phyloP scores from a whole-genome alignment of 192 early-diverging fungal genomes.

The Mortierella hygrophila region DNA sequence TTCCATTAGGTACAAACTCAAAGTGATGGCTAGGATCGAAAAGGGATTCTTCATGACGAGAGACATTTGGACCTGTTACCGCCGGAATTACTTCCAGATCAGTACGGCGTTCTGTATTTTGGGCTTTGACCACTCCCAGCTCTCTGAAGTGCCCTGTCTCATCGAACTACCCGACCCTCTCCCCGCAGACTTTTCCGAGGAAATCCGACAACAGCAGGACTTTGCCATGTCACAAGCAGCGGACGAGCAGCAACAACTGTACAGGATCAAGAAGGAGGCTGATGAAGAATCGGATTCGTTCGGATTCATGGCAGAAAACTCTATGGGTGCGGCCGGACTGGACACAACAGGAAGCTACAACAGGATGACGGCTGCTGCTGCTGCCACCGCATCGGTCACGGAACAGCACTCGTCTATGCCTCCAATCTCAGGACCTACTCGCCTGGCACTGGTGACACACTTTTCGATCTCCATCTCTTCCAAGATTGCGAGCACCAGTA shows the following conservation, averaged over 20 bases:
- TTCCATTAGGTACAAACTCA: slow-evolving; percentile 62
- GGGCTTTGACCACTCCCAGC: slow-evolving; percentile 56
- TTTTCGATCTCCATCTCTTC: slow-evolving; percentile 84
- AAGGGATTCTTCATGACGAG: slow-evolving; percentile 88
- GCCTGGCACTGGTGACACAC: slow-evolving; percentile 35
- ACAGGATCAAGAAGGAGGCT: background rate
- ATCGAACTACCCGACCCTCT: slow-evolving; percentile 64
- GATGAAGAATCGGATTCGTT: background rate
- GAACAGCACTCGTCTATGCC: background rate
- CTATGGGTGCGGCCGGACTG: background rate
- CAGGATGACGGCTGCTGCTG: background rate
- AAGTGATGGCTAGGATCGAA: slow-evolving; percentile 82
- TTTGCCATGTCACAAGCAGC: slow-evolving; percentile 9
- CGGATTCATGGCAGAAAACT: slow-evolving; percentile 8
- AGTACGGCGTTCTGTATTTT: slow-evolving; percentile 69
- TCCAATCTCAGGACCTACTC: background rate
- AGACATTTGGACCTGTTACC: slow-evolving; percentile 90
- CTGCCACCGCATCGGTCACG: background rate
- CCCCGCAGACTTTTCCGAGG: background rate
- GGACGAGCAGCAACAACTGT: background rate
- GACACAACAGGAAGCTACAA: background rate
- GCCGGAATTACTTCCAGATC: slow-evolving; percentile 94
- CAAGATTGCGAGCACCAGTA: slow-evolving; percentile 73
- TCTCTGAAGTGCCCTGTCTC: slow-evolving; percentile 74
- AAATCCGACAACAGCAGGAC: slow-evolving; percentile 5